Evolutionary conservation across 208 protist genomes (phyloP).

Genomic region (Leishmania mexicana): DNA sequence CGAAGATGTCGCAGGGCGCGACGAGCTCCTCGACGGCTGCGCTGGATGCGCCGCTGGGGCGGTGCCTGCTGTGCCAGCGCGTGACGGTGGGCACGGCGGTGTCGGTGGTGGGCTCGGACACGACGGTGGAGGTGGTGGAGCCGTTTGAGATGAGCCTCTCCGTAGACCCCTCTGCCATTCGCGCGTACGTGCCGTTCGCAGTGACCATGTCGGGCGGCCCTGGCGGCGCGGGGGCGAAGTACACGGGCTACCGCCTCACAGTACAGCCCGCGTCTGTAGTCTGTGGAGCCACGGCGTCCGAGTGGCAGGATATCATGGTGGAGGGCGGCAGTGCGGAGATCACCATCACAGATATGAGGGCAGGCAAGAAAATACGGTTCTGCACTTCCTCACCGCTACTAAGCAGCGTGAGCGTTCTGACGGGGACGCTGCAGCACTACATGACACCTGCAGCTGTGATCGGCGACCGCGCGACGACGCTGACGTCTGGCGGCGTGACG

Average conservation of each 20-base stretch:
- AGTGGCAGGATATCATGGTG: slow-evolving; percentile 36
- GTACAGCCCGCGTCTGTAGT: slow-evolving; percentile 24
- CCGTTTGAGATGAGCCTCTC: slow-evolving; percentile 37
- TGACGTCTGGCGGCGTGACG: slow-evolving; percentile 30
- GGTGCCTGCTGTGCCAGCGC: slow-evolving; percentile 60
- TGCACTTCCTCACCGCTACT: slow-evolving; percentile 20
- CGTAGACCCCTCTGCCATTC: slow-evolving; percentile 25
- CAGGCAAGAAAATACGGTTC: slow-evolving; percentile 22
- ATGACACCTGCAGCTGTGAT: slow-evolving; percentile 62
- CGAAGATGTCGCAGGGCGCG: slow-evolving; percentile 7
- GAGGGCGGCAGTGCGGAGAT: slow-evolving; percentile 6
- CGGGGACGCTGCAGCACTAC: slow-evolving; percentile 43
- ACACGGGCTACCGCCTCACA: slow-evolving; percentile 20
- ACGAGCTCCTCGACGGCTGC: neutral
- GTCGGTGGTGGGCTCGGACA: slow-evolving; percentile 33
- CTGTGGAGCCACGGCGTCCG: slow-evolving; percentile 31
- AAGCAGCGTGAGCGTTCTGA: slow-evolving; percentile 31
- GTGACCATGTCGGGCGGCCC: slow-evolving; percentile 41
- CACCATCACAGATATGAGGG: slow-evolving; percentile 31
- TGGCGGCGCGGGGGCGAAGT: neutral
- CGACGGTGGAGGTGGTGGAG: slow-evolving; percentile 41
- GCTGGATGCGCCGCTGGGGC: slow-evolving; percentile 33
- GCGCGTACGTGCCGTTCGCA: slow-evolving; percentile 39
- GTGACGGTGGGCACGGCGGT: neutral
- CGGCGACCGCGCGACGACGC: slow-evolving; percentile 33